Base-by-base conservation (phyloP, 768 basidiomycete species). In the Lactifluus rugatus region DNA sequence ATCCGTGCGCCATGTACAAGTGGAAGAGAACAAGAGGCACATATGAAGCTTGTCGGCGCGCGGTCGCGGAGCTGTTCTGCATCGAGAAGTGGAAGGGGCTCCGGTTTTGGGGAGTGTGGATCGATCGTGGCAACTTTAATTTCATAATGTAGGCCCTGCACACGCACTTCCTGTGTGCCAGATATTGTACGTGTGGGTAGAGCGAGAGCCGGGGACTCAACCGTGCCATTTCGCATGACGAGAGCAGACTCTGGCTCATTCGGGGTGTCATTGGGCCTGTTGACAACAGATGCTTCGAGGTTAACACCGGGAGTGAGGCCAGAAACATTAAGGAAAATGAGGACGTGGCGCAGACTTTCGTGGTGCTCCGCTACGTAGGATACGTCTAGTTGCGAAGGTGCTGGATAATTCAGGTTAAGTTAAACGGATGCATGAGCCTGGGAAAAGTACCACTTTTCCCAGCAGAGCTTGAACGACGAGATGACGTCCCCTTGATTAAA, bases 261-360 rank as follows among this genome's bases (percentile, higher is more conserved):
- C 28, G 48, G 25, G 17, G 39, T 44, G n/a, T 36, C 70, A 23
- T 71, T 66, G 16, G 74, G 66, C 16, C 78, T 73, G 0, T 80
- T 76, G 5, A 83, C 69, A 13, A 89, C 82, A 62, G 89, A 86
- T 0, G 87, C 85, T 64, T 81, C 81, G 21, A 86, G 70, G 52
- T 82, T 80, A 11, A 74, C 69, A 2, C 78, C 78, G 4, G 78
- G 71, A 1, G 72, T 75, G 4, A 74, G 67, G 3, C 80, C 79
- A 2, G 75, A 75, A 32, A 83, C 72, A 21, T 80, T 79, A 52
- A 93, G 73, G 67, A 91, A 87, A 23, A 91, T 80, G 36, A 91
- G 74, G 31, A 95, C 78, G 49, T 86, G 85, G 23, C 84, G 82
- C 4, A 97, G 79, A 56, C 83, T 89, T 68, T 93, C 89, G 67